phyloP scores from a whole-genome alignment of 306 rosid species.

The Cyclanthera cordifolia region DNA sequence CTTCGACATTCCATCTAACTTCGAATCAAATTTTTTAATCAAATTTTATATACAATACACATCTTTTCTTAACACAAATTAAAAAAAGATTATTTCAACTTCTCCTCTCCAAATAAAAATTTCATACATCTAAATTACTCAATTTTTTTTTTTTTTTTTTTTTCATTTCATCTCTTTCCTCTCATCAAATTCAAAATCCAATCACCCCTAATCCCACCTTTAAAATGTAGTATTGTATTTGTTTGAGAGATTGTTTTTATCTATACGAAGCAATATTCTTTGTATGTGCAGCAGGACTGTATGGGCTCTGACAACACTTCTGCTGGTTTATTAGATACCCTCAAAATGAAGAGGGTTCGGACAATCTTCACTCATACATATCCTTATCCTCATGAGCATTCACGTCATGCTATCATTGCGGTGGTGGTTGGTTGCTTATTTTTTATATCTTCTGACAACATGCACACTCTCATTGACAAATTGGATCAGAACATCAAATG shows the following conservation, averaged over 20 bases:
- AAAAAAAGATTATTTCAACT: too few relatives aligned
- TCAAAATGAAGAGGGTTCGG: constrained; percentile 88
- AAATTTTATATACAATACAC: too few relatives aligned
- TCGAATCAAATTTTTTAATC: too few relatives aligned
- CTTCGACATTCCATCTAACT: too few relatives aligned
- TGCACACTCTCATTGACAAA: constrained; percentile 79
- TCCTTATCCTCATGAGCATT: constrained; percentile 94
- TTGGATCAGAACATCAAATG: constrained; percentile 85
- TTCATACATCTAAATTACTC: too few relatives aligned
- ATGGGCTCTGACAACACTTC: constrained; percentile 53
- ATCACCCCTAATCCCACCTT: too few relatives aligned
- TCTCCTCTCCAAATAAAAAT: too few relatives aligned
- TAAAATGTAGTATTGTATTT: constrained; percentile 3
- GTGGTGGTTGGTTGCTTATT: constrained; percentile 88
- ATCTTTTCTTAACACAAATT: too few relatives aligned
- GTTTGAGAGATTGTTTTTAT: background rate
- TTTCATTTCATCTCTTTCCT: too few relatives aligned
- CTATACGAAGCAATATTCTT: constrained; percentile 1
- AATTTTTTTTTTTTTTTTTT: too few relatives aligned
- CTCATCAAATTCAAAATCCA: too few relatives aligned
- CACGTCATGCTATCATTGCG: constrained; percentile 93
- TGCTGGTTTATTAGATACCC: constrained; percentile 50
- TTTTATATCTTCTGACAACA: constrained; percentile 93
- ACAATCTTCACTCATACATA: constrained; percentile 67
- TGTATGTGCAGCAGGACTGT: constrained; percentile 10